These are phyloP conservation scores for Heracleum sosnowskyi DNA, from an alignment of 129 eudicot genomes.

Conservation along the genomic window DNA sequence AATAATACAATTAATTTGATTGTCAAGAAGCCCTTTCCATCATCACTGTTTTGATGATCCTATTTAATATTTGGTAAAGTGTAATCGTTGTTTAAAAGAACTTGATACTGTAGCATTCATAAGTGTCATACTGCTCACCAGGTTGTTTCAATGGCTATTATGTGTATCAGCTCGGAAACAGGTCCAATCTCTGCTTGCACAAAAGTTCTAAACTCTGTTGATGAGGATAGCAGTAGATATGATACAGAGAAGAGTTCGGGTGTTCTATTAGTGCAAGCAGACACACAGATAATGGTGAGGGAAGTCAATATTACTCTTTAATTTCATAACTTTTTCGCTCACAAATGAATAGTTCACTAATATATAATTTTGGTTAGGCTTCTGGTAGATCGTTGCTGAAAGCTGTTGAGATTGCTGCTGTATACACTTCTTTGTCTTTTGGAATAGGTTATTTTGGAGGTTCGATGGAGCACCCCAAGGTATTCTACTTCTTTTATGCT, in stretches of 20 bases:
- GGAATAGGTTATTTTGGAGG: slow-evolving; percentile 90
- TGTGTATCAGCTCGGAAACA: slow-evolving; percentile 49
- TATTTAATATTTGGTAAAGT: background rate
- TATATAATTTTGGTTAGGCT: slow-evolving; percentile 21
- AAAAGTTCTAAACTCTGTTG: slow-evolving; percentile 40
- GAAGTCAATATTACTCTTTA: background rate
- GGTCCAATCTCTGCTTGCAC: slow-evolving; percentile 79
- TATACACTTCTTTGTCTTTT: slow-evolving; percentile 66
- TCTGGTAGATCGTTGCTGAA: slow-evolving; percentile 40
- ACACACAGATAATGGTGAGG: slow-evolving; percentile 44
- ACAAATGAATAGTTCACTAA: background rate
- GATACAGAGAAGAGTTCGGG: slow-evolving; percentile 67
- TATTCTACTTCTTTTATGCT: slow-evolving; percentile 13
- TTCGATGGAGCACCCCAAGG: slow-evolving; percentile 88
- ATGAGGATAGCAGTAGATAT: slow-evolving; percentile 26
- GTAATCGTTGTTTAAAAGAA: background rate
- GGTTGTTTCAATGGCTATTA: background rate
- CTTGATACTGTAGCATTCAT: background rate
- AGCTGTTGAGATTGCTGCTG: slow-evolving; percentile 88
- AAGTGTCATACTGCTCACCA: background rate
- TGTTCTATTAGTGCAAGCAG: slow-evolving; percentile 80
- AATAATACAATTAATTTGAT: background rate
- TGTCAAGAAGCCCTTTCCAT: background rate
- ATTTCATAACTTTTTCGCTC: background rate
- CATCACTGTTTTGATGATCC: background rate